Evolutionary conservation across 2,329 filamentous ascomycete species (phyloP).

Genomic region (Xylogone sp.): DNA sequence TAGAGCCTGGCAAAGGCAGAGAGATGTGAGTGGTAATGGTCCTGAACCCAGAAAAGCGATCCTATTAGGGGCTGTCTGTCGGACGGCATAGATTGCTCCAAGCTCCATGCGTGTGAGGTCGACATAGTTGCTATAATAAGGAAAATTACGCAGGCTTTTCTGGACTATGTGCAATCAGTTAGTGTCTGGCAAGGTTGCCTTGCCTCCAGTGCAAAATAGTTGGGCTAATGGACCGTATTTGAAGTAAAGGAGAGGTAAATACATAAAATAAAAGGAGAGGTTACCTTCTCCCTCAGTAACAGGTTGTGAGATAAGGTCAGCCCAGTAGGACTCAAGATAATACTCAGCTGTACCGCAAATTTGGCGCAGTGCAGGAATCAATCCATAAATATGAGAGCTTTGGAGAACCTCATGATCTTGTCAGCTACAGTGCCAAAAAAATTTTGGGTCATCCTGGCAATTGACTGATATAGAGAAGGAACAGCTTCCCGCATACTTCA

Average conservation of each 20-base stretch:
- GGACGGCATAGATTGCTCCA: slow-evolving; percentile 34
- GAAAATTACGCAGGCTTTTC: slow-evolving; percentile 32
- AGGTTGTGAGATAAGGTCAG: slow-evolving; percentile 27
- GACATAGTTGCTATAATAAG: slow-evolving; percentile 46
- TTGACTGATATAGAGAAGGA: background rate
- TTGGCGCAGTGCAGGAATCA: slow-evolving; percentile 34
- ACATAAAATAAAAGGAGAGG: slow-evolving; percentile 2
- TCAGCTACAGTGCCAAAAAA: slow-evolving; percentile 3
- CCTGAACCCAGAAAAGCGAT: slow-evolving; percentile 48
- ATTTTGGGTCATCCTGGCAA: background rate
- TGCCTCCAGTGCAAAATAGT: background rate
- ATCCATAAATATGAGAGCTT: slow-evolving; percentile 24
- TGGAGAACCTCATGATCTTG: slow-evolving; percentile 28
- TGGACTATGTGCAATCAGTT: background rate
- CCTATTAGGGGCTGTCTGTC: slow-evolving; percentile 22
- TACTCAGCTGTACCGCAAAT: slow-evolving; percentile 42
- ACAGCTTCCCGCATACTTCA: slow-evolving; percentile 12
- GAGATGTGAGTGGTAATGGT: slow-evolving; percentile 43
- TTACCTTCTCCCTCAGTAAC: slow-evolving; percentile 14
- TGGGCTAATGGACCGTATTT: too few relatives aligned
- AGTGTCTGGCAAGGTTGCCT: background rate
- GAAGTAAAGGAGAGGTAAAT: too few relatives aligned
- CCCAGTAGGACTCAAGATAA: slow-evolving; percentile 42
- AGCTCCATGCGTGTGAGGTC: slow-evolving; percentile 44
- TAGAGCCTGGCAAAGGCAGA: slow-evolving; percentile 37